Evolutionary conservation across 208 protist genomes (phyloP).

Genomic region (Acanthamoeba lenticulata): DNA sequence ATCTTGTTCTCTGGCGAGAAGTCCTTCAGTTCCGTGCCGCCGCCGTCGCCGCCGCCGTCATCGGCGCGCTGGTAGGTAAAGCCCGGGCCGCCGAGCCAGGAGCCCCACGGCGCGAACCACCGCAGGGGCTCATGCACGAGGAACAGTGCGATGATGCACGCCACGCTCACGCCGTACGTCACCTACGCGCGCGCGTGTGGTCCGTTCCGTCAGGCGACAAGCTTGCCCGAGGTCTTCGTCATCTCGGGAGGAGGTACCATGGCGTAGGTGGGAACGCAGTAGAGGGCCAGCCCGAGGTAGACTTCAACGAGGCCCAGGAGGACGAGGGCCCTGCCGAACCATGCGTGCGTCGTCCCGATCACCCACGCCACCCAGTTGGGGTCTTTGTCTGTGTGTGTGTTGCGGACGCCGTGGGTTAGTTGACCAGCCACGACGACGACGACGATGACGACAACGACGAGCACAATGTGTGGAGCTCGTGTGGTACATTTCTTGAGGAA

Average conservation of each 20-base stretch:
- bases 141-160: slow-evolving; percentile 41
- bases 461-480: not conserved
- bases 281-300: slow-evolving; percentile 47
- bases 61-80: slow-evolving; percentile 27
- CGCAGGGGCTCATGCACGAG: slow-evolving; percentile 4
- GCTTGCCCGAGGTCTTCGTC: not conserved
- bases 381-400: not conserved
- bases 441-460: no score
- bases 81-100: slow-evolving; percentile 15
- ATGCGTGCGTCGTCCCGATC: not conserved
- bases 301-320: slow-evolving; percentile 24
- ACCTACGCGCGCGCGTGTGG: not conserved
- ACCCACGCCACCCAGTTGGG: slow-evolving; percentile 1
- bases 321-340: not conserved
- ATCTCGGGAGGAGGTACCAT: not conserved
- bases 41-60: not conserved
- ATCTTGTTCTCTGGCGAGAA: slow-evolving; percentile 46
- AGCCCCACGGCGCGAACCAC: slow-evolving; percentile 44
- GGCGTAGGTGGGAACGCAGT: slow-evolving; percentile 43
- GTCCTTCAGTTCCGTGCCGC: slow-evolving; percentile 11
- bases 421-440: not conserved
- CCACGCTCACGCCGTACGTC: slow-evolving; percentile 46
- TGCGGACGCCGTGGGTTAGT: not conserved
- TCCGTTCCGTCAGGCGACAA: not conserved
- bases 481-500: slow-evolving; percentile 59